Evolutionary conservation across 192 early-diverging fungal species (phyloP).

Genomic region (Geranomyces michiganensis): DNA sequence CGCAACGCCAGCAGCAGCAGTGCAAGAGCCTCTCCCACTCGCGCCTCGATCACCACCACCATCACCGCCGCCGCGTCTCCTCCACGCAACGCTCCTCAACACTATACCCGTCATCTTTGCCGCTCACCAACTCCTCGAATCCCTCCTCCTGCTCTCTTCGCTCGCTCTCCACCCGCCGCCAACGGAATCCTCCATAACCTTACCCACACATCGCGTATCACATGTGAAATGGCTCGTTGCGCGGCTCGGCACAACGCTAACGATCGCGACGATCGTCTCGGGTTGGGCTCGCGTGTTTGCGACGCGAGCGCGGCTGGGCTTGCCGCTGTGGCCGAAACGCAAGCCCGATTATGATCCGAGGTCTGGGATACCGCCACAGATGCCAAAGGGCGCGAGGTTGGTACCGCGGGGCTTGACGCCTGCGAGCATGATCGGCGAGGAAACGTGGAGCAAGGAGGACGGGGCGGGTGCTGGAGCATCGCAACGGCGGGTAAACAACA

Average conservation of each 20-base stretch:
- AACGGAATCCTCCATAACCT: too few relatives aligned
- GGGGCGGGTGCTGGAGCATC: background rate
- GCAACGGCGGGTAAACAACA: background rate
- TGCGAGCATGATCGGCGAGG: slow-evolving; percentile 17
- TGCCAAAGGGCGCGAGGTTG: slow-evolving; percentile 6
- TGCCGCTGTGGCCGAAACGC: background rate
- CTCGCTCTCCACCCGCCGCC: too few relatives aligned
- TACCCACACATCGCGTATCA: too few relatives aligned
- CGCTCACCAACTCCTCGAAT: background rate
- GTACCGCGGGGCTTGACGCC: slow-evolving; percentile 22
- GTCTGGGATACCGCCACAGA: slow-evolving; percentile 2
- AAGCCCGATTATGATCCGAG: background rate
- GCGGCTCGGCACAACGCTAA: slow-evolving; percentile 5
- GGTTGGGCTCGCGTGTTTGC: slow-evolving; percentile 17
- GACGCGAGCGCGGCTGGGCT: slow-evolving; percentile 2
- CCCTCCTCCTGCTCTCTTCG: background rate
- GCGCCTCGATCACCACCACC: too few relatives aligned
- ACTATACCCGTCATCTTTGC: background rate
- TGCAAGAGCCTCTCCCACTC: too few relatives aligned
- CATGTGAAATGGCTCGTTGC: slow-evolving; percentile 1
- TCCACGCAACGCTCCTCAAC: slow-evolving; percentile 8
- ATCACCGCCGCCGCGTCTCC: background rate
- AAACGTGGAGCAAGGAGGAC: slow-evolving; percentile 12
- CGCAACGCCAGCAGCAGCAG: too few relatives aligned
- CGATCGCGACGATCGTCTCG: background rate